Conservation (phyloP, 1,284 basidiomycete genomes). For the Singerocomus inundabilis region DNA sequence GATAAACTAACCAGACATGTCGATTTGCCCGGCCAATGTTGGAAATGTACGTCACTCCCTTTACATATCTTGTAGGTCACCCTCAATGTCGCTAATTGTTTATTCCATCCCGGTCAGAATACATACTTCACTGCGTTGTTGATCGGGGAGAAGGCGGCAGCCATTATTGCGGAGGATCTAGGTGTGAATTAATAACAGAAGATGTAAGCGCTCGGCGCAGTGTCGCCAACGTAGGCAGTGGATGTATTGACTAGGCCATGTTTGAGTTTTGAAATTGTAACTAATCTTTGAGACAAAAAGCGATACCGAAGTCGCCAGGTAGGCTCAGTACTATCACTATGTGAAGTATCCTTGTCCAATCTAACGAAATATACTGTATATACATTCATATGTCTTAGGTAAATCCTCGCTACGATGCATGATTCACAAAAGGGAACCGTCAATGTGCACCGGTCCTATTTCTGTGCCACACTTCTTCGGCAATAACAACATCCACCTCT, state of each 20-base stretch:
- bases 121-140: slow-evolving; percentile 32
- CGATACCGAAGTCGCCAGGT: no score
- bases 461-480: slow-evolving; percentile 12
- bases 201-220: no score
- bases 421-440: slow-evolving; percentile 11
- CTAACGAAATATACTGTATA: no score
- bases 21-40: slow-evolving; percentile 32
- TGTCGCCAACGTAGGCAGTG: no score
- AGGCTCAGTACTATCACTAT: no score
- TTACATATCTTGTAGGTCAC: not conserved
- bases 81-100: not conserved
- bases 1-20: slow-evolving; percentile 25
- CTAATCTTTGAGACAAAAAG: no score
- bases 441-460: slow-evolving; percentile 16
- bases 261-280: no score
- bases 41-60: slow-evolving; percentile 25
- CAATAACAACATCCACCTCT: slow-evolving; percentile 19
- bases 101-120: slow-evolving; percentile 16
- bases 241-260: no score
- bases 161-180: slow-evolving; percentile 29
- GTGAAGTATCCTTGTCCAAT: no score
- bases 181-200: not conserved
- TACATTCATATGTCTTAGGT: no score
- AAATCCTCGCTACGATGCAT: not conserved
- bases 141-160: slow-evolving; percentile 33